phyloP scores from a whole-genome alignment of 345 rosid species.

The Heritiera littoralis region DNA sequence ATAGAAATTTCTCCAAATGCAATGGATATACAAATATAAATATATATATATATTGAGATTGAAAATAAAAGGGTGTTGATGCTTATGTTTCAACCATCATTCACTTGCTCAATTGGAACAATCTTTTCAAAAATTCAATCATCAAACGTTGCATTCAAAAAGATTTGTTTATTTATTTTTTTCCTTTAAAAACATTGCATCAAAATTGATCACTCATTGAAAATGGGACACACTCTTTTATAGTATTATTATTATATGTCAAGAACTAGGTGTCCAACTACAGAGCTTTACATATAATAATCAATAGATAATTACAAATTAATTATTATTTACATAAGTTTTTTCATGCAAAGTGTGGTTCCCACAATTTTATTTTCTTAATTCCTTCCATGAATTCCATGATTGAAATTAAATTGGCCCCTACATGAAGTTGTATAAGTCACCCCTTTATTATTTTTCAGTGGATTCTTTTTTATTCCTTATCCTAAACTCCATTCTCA shows the following conservation, averaged over 20 bases:
- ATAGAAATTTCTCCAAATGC: not conserved
- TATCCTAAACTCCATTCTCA: not conserved
- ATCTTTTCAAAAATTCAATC: constrained; percentile 2
- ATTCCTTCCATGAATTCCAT: constrained; percentile 13
- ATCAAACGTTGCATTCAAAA: constrained; percentile 12
- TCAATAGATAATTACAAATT: not conserved
- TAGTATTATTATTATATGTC: not conserved
- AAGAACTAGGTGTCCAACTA: not conserved
- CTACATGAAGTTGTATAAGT: not conserved
- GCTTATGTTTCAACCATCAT: constrained; percentile 18
- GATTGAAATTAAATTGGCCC: constrained; percentile 19
- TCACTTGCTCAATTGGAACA: not conserved
- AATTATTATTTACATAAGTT: not conserved
- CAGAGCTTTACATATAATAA: not conserved
- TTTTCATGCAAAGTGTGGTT: constrained; percentile 12
- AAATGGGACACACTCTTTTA: not conserved
- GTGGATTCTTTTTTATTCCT: constrained; percentile 21
- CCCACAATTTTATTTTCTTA: constrained; percentile 4
- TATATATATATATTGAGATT: not conserved
- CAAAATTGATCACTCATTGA: not conserved
- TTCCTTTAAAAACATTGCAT: not conserved
- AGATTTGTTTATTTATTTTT: not conserved
- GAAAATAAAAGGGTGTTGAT: not conserved
- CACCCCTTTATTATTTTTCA: not conserved
- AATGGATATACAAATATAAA: not conserved